Percentiles rank a stretch among this genome's conserved stretches.
Conservation (phyloP, 495 filamentous ascomycete genomes). For the Melanomma pulvis-pyrius region DNA sequence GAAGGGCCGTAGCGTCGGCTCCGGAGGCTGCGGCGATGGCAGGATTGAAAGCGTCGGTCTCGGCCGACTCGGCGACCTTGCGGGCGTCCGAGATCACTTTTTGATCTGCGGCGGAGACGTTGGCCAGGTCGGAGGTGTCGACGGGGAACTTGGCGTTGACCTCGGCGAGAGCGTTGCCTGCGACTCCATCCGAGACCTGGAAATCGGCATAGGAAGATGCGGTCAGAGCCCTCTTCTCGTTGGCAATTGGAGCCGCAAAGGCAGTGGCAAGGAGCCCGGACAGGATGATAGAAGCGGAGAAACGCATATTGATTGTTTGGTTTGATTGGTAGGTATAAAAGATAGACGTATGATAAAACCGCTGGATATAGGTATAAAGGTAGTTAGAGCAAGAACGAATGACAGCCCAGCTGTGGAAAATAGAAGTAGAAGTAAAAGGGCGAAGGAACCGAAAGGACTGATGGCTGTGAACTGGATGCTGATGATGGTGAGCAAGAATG, state of each 20-base stretch:
- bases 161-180: conserved; percentile 50
- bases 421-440: background rate
- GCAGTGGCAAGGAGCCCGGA: conserved; percentile 11
- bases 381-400: conserved; percentile 12
- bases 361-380: background rate
- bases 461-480: conserved; percentile 15
- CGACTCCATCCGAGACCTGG: conserved; percentile 49
- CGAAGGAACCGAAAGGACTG: conserved; percentile 6
- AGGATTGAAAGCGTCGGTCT: conserved; percentile 49
- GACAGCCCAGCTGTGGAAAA: conserved; percentile 25
- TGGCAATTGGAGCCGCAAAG: conserved; percentile 13
- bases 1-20: conserved; percentile 38
- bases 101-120: conserved; percentile 45
- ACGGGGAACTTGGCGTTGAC: conserved; percentile 52
- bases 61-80: conserved; percentile 48
- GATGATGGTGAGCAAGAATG: background rate
- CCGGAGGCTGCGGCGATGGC: conserved; percentile 47
- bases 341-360: conserved; percentile 3
- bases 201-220: conserved; percentile 36
- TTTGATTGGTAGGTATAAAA: conserved; percentile 3
- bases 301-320: conserved; percentile 18
- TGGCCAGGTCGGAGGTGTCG: conserved; percentile 45
- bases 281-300: conserved; percentile 22
- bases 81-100: conserved; percentile 49
- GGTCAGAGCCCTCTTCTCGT: conserved; percentile 17